Conservation (phyloP, 2,329 filamentous ascomycete species). For the Talaromyces sp. region DNA sequence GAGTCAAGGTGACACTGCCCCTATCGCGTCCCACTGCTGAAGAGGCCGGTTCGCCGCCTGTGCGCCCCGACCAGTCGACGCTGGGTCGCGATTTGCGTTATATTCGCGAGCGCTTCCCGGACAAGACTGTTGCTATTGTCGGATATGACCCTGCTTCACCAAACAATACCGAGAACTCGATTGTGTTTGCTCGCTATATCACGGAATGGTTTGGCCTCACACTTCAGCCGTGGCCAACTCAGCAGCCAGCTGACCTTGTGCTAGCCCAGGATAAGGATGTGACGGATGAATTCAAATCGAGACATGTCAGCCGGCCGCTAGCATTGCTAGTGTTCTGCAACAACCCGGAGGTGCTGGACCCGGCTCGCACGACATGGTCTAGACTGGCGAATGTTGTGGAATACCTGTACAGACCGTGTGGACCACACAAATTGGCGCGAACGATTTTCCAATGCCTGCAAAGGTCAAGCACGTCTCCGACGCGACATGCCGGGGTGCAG, state of each 20-base stretch:
- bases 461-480: slow-evolving; percentile 10
- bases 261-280: slow-evolving; percentile 28
- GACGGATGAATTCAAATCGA: slow-evolving; percentile 15
- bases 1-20: slow-evolving; percentile 46
- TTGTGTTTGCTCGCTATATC: slow-evolving; percentile 25
- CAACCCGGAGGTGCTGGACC: slow-evolving; percentile 29
- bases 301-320: slow-evolving; percentile 17
- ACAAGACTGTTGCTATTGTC: slow-evolving; percentile 24
- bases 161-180: slow-evolving; percentile 18
- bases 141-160: slow-evolving; percentile 19
- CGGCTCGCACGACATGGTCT: slow-evolving; percentile 22
- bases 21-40: slow-evolving; percentile 27
- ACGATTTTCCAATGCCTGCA: slow-evolving; percentile 27
- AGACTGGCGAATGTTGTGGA: slow-evolving; percentile 29
- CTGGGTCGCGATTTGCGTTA: slow-evolving; percentile 17
- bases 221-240: slow-evolving; percentile 25
- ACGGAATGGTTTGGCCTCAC: slow-evolving; percentile 33
- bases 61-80: slow-evolving; percentile 18
- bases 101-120: slow-evolving; percentile 21
- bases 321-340: slow-evolving; percentile 34
- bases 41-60: slow-evolving; percentile 17
- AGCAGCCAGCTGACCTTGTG: slow-evolving; percentile 26
- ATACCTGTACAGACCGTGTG: slow-evolving; percentile 35
- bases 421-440: slow-evolving; percentile 37
- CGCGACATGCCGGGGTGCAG: neutral